Percentiles rank a stretch among this genome's conserved stretches.
Conservation (phyloP, 495 filamentous ascomycete species). For the Penicillium turbatum region DNA sequence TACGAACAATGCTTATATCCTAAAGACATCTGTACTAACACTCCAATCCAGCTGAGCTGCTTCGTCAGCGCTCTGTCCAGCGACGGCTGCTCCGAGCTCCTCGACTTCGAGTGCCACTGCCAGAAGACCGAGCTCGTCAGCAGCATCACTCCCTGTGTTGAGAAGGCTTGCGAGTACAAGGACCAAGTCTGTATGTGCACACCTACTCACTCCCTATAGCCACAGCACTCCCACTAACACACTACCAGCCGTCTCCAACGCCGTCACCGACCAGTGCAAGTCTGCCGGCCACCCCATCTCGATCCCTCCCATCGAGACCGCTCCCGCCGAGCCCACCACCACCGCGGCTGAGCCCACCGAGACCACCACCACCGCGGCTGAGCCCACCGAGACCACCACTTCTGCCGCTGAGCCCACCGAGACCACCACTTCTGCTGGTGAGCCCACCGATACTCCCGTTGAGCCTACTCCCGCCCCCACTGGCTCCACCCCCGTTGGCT, state of each 20-base stretch:
- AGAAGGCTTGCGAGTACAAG: constrained; percentile 33
- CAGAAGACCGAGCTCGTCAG: constrained; percentile 39
- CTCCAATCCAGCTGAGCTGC: constrained; percentile 35
- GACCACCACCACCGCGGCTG: constrained; percentile 8
- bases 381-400: constrained; percentile 12
- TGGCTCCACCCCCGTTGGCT: too few species aligned
- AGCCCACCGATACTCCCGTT: not conserved
- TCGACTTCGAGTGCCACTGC: constrained; percentile 52
- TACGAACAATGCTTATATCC: not conserved
- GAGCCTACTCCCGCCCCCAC: constrained; percentile 1
- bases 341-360: constrained; percentile 8
- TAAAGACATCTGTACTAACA: not conserved
- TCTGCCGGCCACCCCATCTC: constrained; percentile 37
- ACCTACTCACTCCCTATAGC: not conserved
- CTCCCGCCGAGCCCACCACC: constrained; percentile 1
- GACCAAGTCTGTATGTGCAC: constrained; percentile 38
- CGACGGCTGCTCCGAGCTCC: constrained; percentile 43
- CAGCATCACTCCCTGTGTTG: constrained; percentile 42
- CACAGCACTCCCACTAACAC: not conserved
- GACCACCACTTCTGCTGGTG: not conserved
- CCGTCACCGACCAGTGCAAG: constrained; percentile 33
- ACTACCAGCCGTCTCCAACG: constrained; percentile 35
- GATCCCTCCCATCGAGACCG: constrained; percentile 27
- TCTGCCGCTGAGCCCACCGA: not conserved
- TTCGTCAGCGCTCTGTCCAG: constrained; percentile 35